Evolutionary conservation across 2,329 filamentous ascomycete genomes (phyloP), one percentile per base, ranked within the genome.

Genomic region (Diaporthe sp.): DNA sequence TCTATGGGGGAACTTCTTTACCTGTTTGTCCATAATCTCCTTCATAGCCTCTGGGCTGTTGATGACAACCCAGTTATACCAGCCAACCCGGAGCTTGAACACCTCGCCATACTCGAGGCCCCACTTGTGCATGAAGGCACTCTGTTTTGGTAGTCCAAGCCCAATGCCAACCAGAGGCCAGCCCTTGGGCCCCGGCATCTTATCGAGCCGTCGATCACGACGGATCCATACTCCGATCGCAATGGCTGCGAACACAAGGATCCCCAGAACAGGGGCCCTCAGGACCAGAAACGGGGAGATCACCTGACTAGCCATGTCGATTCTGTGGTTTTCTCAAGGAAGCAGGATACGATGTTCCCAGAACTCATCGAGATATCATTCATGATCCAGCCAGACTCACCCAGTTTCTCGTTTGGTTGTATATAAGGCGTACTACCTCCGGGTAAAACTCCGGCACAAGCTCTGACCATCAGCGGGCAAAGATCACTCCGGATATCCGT

Each of bases 11-110:
- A 7, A 10, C 15, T 3, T 59, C 4, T 28, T 28, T 13, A 61
- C 70, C 39, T 72, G 80, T 74, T 84, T 85, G 72, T 87, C 85
- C 39, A 88, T 77, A 22, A 88, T 83, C 22, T 88, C 86, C 49
- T 83, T 84, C 10, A 87, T 82, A 0, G 85, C 86, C 34, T 82
- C 81, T 1, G 86, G 86, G 19, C 79, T 85, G 78, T 86, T 87
- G 39, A 88, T 77, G 74, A 87, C 80, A 25, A 86, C 83, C 85
- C 85, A 88, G 75, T 86, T 82, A 62, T 87, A 82, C 83, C 84
- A 86, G 8, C 87, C 87, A 6, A 87, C 78, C 3, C 82, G 81
- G 25, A 88, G 79, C 74, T 83, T 83, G 80, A 84, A 87, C 6
- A 88, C 72, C n/a, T 88, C 86, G 49, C 87, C 87, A 78, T 86